Percentiles rank a stretch among this genome's conserved stretches.
phyloP scores from a whole-genome alignment of 2,329 filamentous ascomycete species.

The Fusarium sp. region DNA sequence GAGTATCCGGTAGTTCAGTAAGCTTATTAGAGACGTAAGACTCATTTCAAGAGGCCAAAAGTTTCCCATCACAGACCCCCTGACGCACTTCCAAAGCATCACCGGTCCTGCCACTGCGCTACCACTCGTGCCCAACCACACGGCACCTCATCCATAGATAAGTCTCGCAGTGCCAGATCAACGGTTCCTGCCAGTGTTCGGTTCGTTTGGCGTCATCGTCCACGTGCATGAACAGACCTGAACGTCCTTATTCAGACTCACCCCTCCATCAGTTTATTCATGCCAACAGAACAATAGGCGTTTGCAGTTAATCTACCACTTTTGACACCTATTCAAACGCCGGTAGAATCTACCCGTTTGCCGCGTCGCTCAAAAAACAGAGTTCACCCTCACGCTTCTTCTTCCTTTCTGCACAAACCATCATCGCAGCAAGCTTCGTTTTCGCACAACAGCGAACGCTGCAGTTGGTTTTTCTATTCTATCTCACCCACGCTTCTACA shows the following conservation, averaged over 20 bases:
- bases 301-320: background rate
- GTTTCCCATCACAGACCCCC: background rate
- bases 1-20: fast-evolving
- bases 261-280: background rate
- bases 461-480: background rate
- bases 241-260: background rate
- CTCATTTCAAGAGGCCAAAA: background rate
- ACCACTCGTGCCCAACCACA: background rate
- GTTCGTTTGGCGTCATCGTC: background rate
- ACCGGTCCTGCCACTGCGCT: background rate
- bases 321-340: background rate
- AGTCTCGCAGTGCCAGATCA: background rate
- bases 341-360: background rate
- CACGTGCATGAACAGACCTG: background rate
- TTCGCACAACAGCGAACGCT: background rate
- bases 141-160: background rate
- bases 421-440: background rate
- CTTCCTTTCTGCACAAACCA: background rate
- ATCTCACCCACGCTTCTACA: background rate
- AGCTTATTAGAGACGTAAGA: no score
- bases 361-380: background rate
- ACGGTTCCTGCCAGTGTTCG: background rate
- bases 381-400: background rate
- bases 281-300: background rate
- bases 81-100: background rate